phyloP scores from a whole-genome alignment of 345 rosid species.

The Gossypium longicalyx region DNA sequence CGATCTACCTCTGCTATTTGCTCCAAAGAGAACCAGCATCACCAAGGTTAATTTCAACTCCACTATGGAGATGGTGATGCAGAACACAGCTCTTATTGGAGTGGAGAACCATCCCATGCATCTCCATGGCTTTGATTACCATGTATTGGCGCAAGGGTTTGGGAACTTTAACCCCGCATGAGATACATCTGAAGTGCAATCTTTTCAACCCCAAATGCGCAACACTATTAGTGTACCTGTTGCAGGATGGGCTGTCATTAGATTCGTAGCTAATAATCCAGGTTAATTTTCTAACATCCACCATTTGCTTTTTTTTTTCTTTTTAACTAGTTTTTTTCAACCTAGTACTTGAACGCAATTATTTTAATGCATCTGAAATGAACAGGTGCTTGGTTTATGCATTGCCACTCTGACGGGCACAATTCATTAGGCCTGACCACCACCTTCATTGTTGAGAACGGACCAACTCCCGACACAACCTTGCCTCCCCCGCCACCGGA shows the following conservation, averaged over 20 bases:
- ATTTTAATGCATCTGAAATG: not conserved
- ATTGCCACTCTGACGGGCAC: slow-evolving; percentile 63
- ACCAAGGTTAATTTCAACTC: slow-evolving; percentile 63
- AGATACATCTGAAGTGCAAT: not conserved
- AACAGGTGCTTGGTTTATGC: slow-evolving; percentile 61
- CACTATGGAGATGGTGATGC: slow-evolving; percentile 67
- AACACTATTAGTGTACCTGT: slow-evolving; percentile 75
- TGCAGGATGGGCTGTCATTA: slow-evolving; percentile 76
- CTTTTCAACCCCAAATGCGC: slow-evolving; percentile 41
- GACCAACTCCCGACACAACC: slow-evolving; percentile 41
- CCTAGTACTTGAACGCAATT: no score
- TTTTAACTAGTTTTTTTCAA: not conserved
- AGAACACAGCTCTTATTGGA: slow-evolving; percentile 56
- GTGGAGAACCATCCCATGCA: slow-evolving; percentile 88
- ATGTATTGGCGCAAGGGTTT: slow-evolving; percentile 82
- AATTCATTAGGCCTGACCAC: slow-evolving; percentile 52
- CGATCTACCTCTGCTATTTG: slow-evolving; percentile 27
- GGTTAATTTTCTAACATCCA: slow-evolving; percentile 30
- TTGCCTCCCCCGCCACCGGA: slow-evolving; percentile 70
- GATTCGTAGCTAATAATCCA: slow-evolving; percentile 79
- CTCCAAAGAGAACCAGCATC: slow-evolving; percentile 53
- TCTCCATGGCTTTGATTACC: slow-evolving; percentile 71
- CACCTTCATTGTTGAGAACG: slow-evolving; percentile 52
- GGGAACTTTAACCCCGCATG: slow-evolving; percentile 44
- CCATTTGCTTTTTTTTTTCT: not conserved